Evolutionary conservation across 805 yeast genomes (phyloP), one percentile per base, ranked within the genome.

Genomic region (Schwanniomyces occidentalis): DNA sequence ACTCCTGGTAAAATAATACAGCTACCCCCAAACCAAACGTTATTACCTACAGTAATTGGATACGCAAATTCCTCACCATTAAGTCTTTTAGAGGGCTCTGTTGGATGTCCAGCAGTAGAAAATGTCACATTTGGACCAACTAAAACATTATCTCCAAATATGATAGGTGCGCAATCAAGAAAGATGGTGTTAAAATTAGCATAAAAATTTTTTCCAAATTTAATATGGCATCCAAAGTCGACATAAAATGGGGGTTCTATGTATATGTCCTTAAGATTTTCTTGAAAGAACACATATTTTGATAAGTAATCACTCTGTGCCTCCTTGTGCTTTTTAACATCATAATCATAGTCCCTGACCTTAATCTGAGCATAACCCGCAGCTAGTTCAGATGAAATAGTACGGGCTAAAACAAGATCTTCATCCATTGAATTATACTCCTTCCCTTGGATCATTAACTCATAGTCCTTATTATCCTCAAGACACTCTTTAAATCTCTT

Each of bases 1-100:
- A 80, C 80, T 6, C 88, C 90, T 2, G 85, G 84, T 32, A 82
- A 55, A 6, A 84, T 67, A 1, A 64, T 61, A n/a, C 61, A 76
- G 24, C 67, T 66, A 1, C 80, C 66, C 10, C 85, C 86, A 24
- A 83, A 60, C 90, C 90, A 82, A 7, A 80, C 85, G 41, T 75
- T 73, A 51, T 78, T 69, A 2, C 83, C 87, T 21, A 84, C 76
- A 2, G 52, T 61, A 19, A 83, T 70, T 6, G 83, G 81, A 22
- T 56, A 48, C 0, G 83, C 80, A 45, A 61, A 73, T 51, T 83
- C 89, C 4, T 60, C 58, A 2, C 69, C 76, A 2, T 47, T 51
- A 18, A 46, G 30, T 38, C 85, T 60, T 35, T 54, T 55, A 8
- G 55, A 40, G 0, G 78, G 73, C 35, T 76, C 81, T 4, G 73